Base-by-base conservation (phyloP, 768 basidiomycete species). In the Russula brevipes region DNA sequence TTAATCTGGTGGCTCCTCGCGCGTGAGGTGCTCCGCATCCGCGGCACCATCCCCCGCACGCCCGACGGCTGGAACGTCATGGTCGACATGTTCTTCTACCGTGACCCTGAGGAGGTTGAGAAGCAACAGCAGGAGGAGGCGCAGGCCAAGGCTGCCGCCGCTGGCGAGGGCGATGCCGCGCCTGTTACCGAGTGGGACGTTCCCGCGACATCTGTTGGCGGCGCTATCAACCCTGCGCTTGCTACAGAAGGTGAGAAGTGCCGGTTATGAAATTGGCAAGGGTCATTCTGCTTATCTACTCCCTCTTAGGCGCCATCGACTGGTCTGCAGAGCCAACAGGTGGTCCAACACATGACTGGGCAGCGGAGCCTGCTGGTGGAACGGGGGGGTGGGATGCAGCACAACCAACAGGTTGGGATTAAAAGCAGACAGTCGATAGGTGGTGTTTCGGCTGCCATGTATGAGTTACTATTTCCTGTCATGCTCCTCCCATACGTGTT, bases 81-180 rank as follows among this genome's bases (percentile, higher is more conserved):
- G 92, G 94, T 95, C 69, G 95, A 96, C 77, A 89, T 96, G 88
- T 95, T 95, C 89, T 94, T 98, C 88, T 98, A 98, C 86, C 91
- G 96, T 72, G 96, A 98, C 79, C 94, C 96, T 65, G 95, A 99
- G 76, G 97, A 99, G 78, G 91, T 98, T 70, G 95, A 98, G 85
- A 92, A 90, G 79, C 96, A 98, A 79, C 91, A 94, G 74, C 87
- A 91, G 73, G 95, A 94, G 74, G 93, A 92, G 75, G 91, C 91
- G 33, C 85, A 88, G 67, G 91, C 91, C 70, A 94, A 94, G 78
- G 77, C 76, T 55, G 80, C 84, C 67, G 81, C 84, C 65, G 84
- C 83, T 55, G 85, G 81, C 66, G 82, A 80, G 58, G 75, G 73
- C 54, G 81, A 77, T 49, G 88, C 83, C 69, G 74, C 78, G 45